Evolutionary conservation across 345 rosid species (phyloP), one percentile per base, ranked within the genome.

Genomic region (Luvunga scandens): DNA sequence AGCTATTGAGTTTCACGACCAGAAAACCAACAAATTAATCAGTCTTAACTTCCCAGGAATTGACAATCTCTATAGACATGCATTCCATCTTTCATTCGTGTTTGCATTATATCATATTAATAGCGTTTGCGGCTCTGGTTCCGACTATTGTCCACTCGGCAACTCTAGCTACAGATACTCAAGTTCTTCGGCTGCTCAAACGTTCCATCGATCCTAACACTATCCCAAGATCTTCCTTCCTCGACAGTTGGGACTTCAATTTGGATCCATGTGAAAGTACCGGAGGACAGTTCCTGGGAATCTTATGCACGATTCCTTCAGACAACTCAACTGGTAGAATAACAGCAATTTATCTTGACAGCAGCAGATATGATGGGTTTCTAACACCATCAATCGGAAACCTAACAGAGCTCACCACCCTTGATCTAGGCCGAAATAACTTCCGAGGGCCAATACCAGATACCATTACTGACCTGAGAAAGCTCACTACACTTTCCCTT

Each of bases 401-500:
- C 84, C 73, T 91, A 9, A 85, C 90, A 2, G 91, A 86, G 82
- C 89, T 89, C 31, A 86, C 89, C 60, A 73, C 76, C 61, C 88
- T 89, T 14, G 70, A 81, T 70, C 80, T 87, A 9, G 77, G 86
- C 85, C 70, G 27, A 38, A 90, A 88, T 81, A 81, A 81, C 27
- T 90, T 91, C 78, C 81, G 92, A 2, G 93, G 92, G 42, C 90
- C 93, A 2, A 73, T 90, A 62, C 93, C 91, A 8, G 85, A 84
- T 38, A 25, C 86, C 78, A 78, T 87, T 53, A 79, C 62, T 72
- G 82, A 82, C 24, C 88, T 91, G 31, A 80, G 69, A 78, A 86
- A 84, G 83, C 86, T 90, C 70, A 76, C 82, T 72, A 81, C 75
- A 55, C 79, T 90, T 38, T 76, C 83, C 9, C 13, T 87, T 65